Evolutionary conservation across 73 alveolate species (phyloP), one percentile per base, ranked within the genome.

Genomic region (Stentor roeselii): DNA sequence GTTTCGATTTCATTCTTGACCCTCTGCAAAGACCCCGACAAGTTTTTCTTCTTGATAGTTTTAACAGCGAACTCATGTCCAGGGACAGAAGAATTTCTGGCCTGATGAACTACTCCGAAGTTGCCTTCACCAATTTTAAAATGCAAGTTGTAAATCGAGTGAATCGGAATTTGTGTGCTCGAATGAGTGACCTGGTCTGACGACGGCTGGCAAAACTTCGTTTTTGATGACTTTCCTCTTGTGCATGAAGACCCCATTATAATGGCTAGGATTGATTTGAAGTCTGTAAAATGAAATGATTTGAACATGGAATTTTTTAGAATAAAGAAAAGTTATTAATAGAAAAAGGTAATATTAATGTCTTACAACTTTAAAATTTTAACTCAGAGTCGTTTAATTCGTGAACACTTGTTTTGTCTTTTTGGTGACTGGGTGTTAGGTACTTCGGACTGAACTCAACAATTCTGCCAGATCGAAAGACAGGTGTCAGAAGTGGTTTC

Each of bases 1-100:
- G 89, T 94, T 78, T 94, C 94, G 3, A 94, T 88, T 84, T 94
- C 98, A 78, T 95, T 84, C 60, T 93, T 75, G 50, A 94, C 42
- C 84, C 90, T 87, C 76, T 84, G 36, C 76, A 42, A 14, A 34
- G 86, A 67, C 14, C 38, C 41, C 15, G 37, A 42, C n/a, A 78
- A 42, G 14, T 50, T 50, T 6, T 50, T 50, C 21, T 50, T 50
- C 6, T 11, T 11, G 67, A 50, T 50, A 11, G 21, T 21, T 50
- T 50, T 50, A 11, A 50, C 67, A 50, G 67, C 67, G 21, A 50
- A 6, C 21, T 50, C 21, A 11, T 50, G 30, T 50, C 21, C 21
- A 21, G 67, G 67, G 67, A 11, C 21, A 21, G 30, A 11, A 21
- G 21, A 21, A 21, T 50, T 50, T 11, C 21, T 38, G 1, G 78